Evolutionary conservation across 257 asterid species (phyloP).

Genomic region (Solanum piurae): DNA sequence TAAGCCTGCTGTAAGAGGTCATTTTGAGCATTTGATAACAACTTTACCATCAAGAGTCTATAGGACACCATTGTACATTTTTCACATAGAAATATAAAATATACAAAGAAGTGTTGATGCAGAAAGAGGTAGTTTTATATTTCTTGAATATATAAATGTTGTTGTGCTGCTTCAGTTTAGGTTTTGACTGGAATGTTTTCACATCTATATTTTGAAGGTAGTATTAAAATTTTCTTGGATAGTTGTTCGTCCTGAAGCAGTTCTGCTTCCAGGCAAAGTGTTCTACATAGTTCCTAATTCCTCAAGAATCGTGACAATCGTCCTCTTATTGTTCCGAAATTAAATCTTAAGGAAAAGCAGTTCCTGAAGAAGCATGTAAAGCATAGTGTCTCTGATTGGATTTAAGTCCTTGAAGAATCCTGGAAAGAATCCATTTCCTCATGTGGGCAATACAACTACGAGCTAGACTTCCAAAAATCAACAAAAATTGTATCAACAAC

Average conservation of each 20-base stretch:
- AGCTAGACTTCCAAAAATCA: no score
- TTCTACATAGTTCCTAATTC: conserved; percentile 20
- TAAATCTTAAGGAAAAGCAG: neutral
- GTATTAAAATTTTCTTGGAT: conserved; percentile 44
- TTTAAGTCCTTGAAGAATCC: neutral
- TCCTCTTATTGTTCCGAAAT: neutral
- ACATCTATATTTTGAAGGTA: no score
- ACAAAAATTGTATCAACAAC: no score
- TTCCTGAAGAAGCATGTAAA: neutral
- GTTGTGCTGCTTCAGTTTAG: no score
- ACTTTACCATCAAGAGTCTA: neutral
- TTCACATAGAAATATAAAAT: neutral
- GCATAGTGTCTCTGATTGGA: neutral
- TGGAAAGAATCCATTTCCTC: neutral
- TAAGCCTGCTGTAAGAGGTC: neutral
- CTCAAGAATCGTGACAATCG: neutral
- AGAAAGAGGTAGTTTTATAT: no score
- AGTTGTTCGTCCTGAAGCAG: conserved; percentile 50
- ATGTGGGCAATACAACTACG: no score
- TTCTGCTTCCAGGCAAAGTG: conserved; percentile 22
- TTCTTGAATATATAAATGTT: no score
- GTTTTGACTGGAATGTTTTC: no score
- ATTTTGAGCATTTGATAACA: neutral
- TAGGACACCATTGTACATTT: neutral
- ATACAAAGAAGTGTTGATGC: no score